Base-by-base conservation (phyloP, 495 filamentous ascomycete species). In the Penicillium simplicissimum region DNA sequence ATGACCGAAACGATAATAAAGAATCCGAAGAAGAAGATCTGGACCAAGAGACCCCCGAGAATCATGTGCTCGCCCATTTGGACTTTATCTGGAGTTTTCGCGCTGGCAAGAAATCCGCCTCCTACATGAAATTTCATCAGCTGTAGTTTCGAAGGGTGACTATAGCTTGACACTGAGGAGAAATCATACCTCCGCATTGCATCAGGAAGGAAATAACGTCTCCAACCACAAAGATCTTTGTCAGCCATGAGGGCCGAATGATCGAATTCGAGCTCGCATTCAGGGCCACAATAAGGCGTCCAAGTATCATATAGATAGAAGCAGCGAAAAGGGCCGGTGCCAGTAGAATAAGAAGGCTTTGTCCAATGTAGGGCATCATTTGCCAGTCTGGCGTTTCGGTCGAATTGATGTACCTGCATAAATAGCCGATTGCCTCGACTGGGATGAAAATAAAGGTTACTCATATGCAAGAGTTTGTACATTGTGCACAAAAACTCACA, bases 261-360 rank as follows among this genome's bases (percentile, higher is more conserved):
- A 64, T 33, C 9, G 68, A 71, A 23, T 52, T 54, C 8, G 54
- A 53, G 10, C 79, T 79, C 28, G 71, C 80, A 9, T 79, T 67
- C 2, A 78, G 65, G n/a, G 73, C 60, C 2, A 58, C 61, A 38
- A 84, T 79, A 11, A 84, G 38, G 4, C 81, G 75, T 0, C 76
- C 82, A 15, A 85, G 78, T 33, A 79, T 72, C 81, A 84, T 85
- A 69, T 84, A 85, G 15, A 85, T 79, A 0, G 82, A 83, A 3
- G 82, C 82, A 0, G 82, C 79, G 55, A 78, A 79, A 21, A 83
- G 62, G 6, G 76, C 78, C 8, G 80, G 81, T 1, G 78, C 76
- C 14, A 82, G 52, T 3, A 83, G 72, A 14, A 82, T 69, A n/a
- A 81, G 67, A 14, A 79, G 37, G 5, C 70, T 69, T 64, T 83